phyloP scores from a whole-genome alignment of 2,329 filamentous ascomycete genomes.

The Neopestalotiopsis clavispora region DNA sequence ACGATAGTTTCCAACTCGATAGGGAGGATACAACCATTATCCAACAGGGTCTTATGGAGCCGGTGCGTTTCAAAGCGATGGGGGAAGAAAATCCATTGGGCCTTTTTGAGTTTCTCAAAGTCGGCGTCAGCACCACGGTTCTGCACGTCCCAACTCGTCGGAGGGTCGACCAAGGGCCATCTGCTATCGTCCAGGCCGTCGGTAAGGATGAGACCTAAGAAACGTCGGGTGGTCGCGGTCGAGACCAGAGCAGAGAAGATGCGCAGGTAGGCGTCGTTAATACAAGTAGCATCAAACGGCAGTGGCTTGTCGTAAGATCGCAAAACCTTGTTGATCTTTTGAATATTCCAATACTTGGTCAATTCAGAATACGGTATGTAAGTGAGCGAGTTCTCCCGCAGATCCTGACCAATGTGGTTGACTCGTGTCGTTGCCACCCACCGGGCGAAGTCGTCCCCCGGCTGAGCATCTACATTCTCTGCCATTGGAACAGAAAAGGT shows the following conservation, averaged over 20 bases:
- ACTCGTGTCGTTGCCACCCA: not conserved
- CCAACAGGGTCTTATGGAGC: not conserved
- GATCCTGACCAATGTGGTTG: not conserved
- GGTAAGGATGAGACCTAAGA: not conserved
- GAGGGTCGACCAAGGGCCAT: constrained; percentile 5
- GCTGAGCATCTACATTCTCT: not conserved
- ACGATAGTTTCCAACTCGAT: not conserved
- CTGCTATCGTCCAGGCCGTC: not conserved
- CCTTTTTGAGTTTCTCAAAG: not conserved
- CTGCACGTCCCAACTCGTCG: not conserved
- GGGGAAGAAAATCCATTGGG: constrained; percentile 7
- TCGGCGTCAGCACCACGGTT: no score
- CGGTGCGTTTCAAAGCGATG: not conserved
- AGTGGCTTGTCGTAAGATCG: constrained; percentile 10
- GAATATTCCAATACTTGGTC: not conserved
- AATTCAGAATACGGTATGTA: constrained; percentile 6
- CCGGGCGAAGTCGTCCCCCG: not conserved
- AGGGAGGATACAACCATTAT: not conserved
- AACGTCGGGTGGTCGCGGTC: not conserved
- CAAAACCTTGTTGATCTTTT: not conserved
- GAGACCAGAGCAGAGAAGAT: constrained; percentile 12
- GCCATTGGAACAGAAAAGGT: not conserved
- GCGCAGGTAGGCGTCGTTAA: not conserved
- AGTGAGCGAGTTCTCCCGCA: not conserved
- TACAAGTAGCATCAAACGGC: not conserved